Conservation (phyloP, 352 stramenopile species). For the Globisporangium uncinulatum region DNA sequence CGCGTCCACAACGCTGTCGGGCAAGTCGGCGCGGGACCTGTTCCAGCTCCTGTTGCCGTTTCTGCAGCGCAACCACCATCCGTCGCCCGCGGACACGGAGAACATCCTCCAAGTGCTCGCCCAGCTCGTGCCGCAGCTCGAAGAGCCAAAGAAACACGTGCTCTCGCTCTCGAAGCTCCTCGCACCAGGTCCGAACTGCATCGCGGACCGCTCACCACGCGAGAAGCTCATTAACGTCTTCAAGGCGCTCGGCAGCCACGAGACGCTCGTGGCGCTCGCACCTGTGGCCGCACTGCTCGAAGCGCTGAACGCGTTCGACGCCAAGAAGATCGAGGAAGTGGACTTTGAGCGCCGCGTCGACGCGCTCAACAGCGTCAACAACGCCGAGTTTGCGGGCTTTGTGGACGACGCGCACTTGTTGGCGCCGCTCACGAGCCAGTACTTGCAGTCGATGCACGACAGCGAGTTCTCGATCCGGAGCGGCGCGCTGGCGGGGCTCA, state of each 20-base stretch:
- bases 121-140: slow-evolving; percentile 70
- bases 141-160: slow-evolving; percentile 69
- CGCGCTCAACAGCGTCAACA: slow-evolving; percentile 68
- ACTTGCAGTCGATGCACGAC: slow-evolving; percentile 80
- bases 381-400: slow-evolving; percentile 55
- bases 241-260: slow-evolving; percentile 44
- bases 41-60: slow-evolving; percentile 85
- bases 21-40: slow-evolving; percentile 56
- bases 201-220: slow-evolving; percentile 51
- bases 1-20: slow-evolving; percentile 9
- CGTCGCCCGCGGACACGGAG: slow-evolving; percentile 66
- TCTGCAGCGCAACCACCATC: slow-evolving; percentile 76
- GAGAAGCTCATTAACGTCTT: slow-evolving; percentile 71
- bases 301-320: slow-evolving; percentile 73
- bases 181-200: slow-evolving; percentile 66
- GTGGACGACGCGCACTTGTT: slow-evolving; percentile 54
- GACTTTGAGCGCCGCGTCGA: slow-evolving; percentile 78
- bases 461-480: slow-evolving; percentile 81
- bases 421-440: slow-evolving; percentile 73
- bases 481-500: slow-evolving; percentile 51
- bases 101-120: slow-evolving; percentile 75
- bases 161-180: slow-evolving; percentile 71
- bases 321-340: slow-evolving; percentile 76
- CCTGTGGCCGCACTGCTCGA: slow-evolving; percentile 41
- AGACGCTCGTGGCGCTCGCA: slow-evolving; percentile 23